Base-by-base conservation (phyloP, 768 basidiomycete species). In the Clitopilus hobsonii region DNA sequence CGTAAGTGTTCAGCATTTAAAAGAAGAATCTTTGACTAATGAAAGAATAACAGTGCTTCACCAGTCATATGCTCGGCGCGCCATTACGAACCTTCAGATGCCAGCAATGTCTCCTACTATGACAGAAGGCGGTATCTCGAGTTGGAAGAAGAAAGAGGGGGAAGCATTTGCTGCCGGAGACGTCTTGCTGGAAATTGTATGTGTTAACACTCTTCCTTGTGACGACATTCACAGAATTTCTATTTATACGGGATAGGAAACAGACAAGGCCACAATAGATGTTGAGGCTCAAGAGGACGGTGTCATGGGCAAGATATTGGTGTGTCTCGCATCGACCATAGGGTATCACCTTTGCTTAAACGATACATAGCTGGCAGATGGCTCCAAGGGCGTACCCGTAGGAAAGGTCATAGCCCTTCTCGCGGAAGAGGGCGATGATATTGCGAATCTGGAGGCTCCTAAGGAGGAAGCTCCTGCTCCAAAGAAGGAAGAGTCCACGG, bases 201-300 rank as follows among this genome's bases (percentile, higher is more conserved):
- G 87, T 76, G 32, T 48, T 41, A 24, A 25, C 38, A 2, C 23
- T n/a, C 4, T 24, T 16, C 26, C n/a, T 54, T 32, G 38, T 16
- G 26, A 49, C 30, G 18, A 36, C 16, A 22, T 24, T 49, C 47
- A 53, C 25, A 26, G 23, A 16, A 50, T 52, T 32, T 53, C 51
- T 27, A 52, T 47, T 13, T 38, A 53, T 49, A 27, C 47, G 24
- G 53, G 53, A 55, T 70, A 94, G 91, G 91, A 94, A 79, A 94
- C 91, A 38, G 91, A 94, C 78, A 93, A 93, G 71, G 91, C 96
- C 14, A 95, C 94, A 1, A 97, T 98, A 65, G 97, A 99, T 68
- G 96, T 99, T 6, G 97, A 99, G 72, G 94, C 97, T 13, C 95
- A 95, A 71, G 96, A 98, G 26, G 95, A 98, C 63, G 97, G 97